Base-by-base conservation (phyloP, 805 yeast genomes). In the Ogataea paraovalis region DNA sequence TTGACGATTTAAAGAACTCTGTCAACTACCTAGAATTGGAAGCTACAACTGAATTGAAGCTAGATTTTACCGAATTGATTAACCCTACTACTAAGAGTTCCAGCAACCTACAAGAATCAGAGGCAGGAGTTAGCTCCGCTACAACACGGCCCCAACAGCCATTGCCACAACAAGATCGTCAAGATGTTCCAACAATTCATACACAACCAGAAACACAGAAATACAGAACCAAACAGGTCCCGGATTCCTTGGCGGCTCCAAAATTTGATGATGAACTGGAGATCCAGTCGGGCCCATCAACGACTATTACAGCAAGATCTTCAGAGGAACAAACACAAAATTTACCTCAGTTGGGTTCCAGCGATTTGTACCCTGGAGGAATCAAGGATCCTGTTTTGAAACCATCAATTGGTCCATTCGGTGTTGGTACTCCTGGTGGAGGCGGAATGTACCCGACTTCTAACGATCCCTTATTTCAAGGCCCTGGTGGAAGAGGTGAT, bases 401-500 rank as follows among this genome's bases (percentile, higher is more conserved):
- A 47, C 78, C 79, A 1, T 70, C 55, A 39, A 34, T 74, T 4
- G 80, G 75, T 53, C 80, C 80, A 3, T 52, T 61, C 6, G 46
- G 50, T 27, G 27, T 16, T 14, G 20, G 32, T 16, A 39, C 39
- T 6, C 16, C 45, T 18, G 56, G 53, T 12, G 65, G 61, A 25
- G 78, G 79, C 13, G 85, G 85, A 0, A 79, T 80, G 85, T 64
- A 74, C 46, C 80, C 82, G 1, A 69, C 76, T 3, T 56, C 69
- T 1, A 60, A 73, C 39, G 83, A 80, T 56, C 84, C 83, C 0
- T 47, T 80, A 8, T 80, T 80, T 53, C 45, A 42, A 20, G 44
- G 58, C n/a, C 44, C 44, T 3, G 58, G 50, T 37, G 46, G n/a
- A n/a, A n/a, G n/a, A n/a, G n/a, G 43, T 16, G n/a, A 19, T 16